phyloP scores from a whole-genome alignment of 306 rosid genomes.

The Trifolium subterraneum region DNA sequence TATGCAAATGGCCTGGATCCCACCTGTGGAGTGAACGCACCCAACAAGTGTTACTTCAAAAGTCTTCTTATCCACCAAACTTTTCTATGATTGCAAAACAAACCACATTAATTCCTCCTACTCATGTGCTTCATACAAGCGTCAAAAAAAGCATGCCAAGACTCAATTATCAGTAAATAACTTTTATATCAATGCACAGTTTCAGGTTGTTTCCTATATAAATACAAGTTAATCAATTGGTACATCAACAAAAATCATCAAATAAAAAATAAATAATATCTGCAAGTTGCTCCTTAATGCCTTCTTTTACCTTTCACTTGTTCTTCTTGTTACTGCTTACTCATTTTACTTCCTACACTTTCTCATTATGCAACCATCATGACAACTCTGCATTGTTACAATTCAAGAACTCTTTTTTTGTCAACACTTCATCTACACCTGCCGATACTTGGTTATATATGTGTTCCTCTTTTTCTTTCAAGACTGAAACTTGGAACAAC shows the following conservation, averaged over 20 bases:
- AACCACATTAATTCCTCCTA: too few species aligned
- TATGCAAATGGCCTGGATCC: too few species aligned
- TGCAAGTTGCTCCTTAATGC: not conserved
- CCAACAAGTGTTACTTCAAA: too few species aligned
- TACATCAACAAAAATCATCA: too few species aligned
- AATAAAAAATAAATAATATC: not conserved
- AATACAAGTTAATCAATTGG: too few species aligned
- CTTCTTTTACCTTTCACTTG: not conserved
- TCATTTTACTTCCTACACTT: slow-evolving; percentile 3
- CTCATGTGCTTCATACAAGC: too few species aligned
- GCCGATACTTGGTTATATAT: too few species aligned
- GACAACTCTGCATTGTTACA: slow-evolving; percentile 14
- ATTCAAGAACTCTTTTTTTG: slow-evolving; percentile 7
- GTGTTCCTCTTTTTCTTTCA: not conserved
- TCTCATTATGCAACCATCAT: slow-evolving; percentile 10
- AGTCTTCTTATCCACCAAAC: too few species aligned
- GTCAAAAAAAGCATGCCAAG: too few species aligned
- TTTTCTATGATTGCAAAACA: too few species aligned
- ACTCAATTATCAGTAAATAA: not conserved
- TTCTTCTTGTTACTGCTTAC: slow-evolving; percentile 1
- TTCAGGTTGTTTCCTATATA: too few species aligned
- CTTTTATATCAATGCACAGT: not conserved
- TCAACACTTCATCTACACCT: not conserved
- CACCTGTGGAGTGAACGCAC: too few species aligned
- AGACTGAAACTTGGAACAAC: not conserved